These are phyloP conservation scores for Phytophthora macrochlamydospora DNA, from an alignment of 352 stramenopile genomes.

Conservation along the genomic window DNA sequence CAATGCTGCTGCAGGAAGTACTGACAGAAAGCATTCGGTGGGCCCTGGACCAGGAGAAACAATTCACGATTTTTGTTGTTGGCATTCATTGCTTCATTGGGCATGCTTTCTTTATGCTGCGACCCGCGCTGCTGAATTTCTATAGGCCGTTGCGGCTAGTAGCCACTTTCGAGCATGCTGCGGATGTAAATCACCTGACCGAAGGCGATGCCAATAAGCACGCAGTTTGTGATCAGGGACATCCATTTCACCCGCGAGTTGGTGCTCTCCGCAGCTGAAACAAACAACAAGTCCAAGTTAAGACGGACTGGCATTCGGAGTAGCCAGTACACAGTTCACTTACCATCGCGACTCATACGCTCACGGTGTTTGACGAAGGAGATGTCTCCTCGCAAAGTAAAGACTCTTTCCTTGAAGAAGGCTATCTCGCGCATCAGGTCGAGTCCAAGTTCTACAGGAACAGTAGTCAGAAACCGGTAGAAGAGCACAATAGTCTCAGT, in stretches of 20 bases:
- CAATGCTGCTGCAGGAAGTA: conserved; percentile 4
- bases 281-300: conserved; percentile 12
- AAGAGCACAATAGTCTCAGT: background rate
- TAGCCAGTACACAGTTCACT: background rate
- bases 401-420: conserved; percentile 82
- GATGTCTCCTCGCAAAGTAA: conserved; percentile 78
- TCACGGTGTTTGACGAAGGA: conserved; percentile 84
- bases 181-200: conserved; percentile 88
- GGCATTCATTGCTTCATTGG: conserved; percentile 2
- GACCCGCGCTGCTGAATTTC: background rate
- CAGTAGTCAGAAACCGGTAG: background rate
- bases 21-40: too few species aligned
- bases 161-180: conserved; percentile 76
- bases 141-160: conserved; percentile 38
- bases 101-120: background rate
- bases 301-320: background rate
- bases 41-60: too few species aligned
- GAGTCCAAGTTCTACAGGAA: conserved; percentile 62
- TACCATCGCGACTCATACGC: conserved; percentile 74
- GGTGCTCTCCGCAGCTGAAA: conserved; percentile 71
- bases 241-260: conserved; percentile 87
- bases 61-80: conserved; percentile 1
- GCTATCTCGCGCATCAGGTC: conserved; percentile 84
- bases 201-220: conserved; percentile 78
- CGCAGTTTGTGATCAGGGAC: conserved; percentile 78